These are phyloP conservation scores for Delphinella strobiligena DNA, from an alignment of 2,329 filamentous ascomycete genomes.

Conservation along the genomic window DNA sequence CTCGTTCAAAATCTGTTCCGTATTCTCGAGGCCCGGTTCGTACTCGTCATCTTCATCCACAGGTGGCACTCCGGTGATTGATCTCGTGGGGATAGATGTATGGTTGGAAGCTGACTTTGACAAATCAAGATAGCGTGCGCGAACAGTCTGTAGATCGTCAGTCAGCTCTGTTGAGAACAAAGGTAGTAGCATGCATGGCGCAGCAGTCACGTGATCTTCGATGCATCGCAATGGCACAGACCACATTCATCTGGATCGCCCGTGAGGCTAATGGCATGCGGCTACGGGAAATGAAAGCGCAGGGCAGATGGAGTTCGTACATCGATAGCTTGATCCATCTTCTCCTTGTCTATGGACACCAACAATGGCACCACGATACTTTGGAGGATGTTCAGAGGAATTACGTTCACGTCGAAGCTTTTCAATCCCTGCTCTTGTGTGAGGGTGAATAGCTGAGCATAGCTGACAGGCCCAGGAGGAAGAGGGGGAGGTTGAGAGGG, in stretches of 20 bases:
- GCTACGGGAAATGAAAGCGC: no score
- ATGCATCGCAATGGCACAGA: no score
- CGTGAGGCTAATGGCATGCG: no score
- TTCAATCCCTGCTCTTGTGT: slow-evolving; percentile 63
- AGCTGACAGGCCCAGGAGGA: slow-evolving; percentile 61
- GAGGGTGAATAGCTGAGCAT: slow-evolving; percentile 77
- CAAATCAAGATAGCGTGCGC: slow-evolving; percentile 28
- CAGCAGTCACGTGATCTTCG: no score
- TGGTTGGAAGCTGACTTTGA: slow-evolving; percentile 18
- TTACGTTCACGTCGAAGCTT: slow-evolving; percentile 68
- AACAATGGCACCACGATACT: slow-evolving; percentile 75
- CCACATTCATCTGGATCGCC: no score
- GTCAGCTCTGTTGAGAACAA: slow-evolving; percentile 1
- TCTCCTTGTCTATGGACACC: slow-evolving; percentile 53
- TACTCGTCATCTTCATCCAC: slow-evolving; percentile 85
- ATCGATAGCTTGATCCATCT: slow-evolving; percentile 62
- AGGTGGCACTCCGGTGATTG: slow-evolving; percentile 32
- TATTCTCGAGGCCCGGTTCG: slow-evolving; percentile 65
- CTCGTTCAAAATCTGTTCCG: slow-evolving; percentile 66
- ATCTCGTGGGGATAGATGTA: slow-evolving; percentile 19
- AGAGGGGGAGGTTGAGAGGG: slow-evolving; percentile 45
- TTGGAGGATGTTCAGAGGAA: slow-evolving; percentile 64
- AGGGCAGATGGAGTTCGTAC: no score
- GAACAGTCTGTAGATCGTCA: slow-evolving; percentile 24
- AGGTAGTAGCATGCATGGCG: no score